Conservation (phyloP, 139 green algal species). For the Spirogloea muscicola region DNA sequence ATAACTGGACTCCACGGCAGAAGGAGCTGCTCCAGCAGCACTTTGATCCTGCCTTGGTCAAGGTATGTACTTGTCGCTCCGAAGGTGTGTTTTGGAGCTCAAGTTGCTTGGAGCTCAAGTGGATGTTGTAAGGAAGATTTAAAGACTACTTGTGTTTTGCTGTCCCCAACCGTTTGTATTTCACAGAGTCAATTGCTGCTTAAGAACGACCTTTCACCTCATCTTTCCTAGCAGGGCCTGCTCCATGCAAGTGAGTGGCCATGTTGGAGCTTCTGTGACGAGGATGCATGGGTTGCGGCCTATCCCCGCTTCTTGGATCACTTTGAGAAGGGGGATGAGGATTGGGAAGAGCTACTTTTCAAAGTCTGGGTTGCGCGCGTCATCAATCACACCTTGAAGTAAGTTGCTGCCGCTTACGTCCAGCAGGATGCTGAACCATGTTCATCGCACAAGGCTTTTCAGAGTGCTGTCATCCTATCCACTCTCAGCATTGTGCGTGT, state of each 20-base stretch:
- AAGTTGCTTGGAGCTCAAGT: too few species aligned
- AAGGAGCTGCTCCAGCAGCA: constrained; percentile 37
- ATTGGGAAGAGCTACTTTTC: constrained; percentile 48
- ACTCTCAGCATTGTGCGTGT: too few species aligned
- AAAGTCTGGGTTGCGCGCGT: constrained; percentile 40
- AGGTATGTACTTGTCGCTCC: constrained; percentile 21
- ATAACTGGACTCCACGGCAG: constrained; percentile 34
- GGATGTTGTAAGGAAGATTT: too few species aligned
- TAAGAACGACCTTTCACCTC: too few species aligned
- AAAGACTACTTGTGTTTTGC: too few species aligned
- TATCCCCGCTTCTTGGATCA: constrained; percentile 31
- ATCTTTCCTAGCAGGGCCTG: constrained; percentile 24
- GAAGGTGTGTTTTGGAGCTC: not conserved
- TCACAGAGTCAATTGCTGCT: too few species aligned
- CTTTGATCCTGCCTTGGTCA: constrained; percentile 28
- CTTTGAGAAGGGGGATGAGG: constrained; percentile 43
- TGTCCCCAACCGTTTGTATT: too few species aligned
- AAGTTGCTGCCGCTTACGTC: not conserved
- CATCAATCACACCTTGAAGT: constrained; percentile 39
- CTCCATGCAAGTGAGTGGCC: constrained; percentile 17
- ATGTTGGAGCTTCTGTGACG: constrained; percentile 27
- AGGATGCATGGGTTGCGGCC: constrained; percentile 38
- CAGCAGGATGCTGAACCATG: too few species aligned
- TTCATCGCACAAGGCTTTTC: too few species aligned
- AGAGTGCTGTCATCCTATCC: too few species aligned